Percentiles rank a stretch among this genome's conserved stretches.
Conservation (phyloP, 169 alveolate genomes). For the Cryptosporidium sp. region DNA sequence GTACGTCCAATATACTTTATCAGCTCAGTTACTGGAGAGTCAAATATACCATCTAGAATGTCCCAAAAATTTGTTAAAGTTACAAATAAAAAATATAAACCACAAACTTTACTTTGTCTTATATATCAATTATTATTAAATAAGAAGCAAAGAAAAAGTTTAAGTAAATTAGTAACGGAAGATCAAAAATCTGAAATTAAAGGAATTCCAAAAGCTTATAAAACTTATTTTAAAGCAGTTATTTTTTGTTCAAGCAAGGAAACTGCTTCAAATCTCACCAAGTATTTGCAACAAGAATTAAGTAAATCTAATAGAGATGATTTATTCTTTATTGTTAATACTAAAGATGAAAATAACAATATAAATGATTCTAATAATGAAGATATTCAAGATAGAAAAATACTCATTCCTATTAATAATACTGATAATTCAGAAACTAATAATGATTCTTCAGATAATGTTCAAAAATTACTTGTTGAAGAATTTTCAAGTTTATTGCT, state of each 20-base stretch:
- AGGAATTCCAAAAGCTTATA: conserved; percentile 28
- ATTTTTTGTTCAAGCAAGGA: conserved; percentile 63
- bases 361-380: not conserved
- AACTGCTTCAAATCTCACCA: conserved; percentile 30
- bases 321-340: not conserved
- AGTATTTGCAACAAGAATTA: conserved; percentile 40
- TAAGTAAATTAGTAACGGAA: not conserved
- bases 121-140: conserved; percentile 19
- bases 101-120: conserved; percentile 28
- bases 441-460: not conserved
- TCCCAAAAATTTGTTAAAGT: conserved; percentile 42
- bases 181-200: not conserved
- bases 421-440: not conserved
- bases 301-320: conserved; percentile 4
- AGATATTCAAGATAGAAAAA: not conserved
- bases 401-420: not conserved
- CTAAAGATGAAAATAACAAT: not conserved
- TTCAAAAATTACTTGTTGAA: conserved; percentile 6
- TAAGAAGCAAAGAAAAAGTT: conserved; percentile 2
- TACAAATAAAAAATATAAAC: conserved; percentile 24
- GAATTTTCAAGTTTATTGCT: conserved; percentile 57
- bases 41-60: conserved; percentile 63
- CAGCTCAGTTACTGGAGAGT: conserved; percentile 59
- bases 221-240: conserved; percentile 22
- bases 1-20: conserved; percentile 58